These are phyloP conservation scores for Ilyonectria mors-panacis DNA, from an alignment of 2,329 filamentous ascomycete species.

Conservation along the genomic window DNA sequence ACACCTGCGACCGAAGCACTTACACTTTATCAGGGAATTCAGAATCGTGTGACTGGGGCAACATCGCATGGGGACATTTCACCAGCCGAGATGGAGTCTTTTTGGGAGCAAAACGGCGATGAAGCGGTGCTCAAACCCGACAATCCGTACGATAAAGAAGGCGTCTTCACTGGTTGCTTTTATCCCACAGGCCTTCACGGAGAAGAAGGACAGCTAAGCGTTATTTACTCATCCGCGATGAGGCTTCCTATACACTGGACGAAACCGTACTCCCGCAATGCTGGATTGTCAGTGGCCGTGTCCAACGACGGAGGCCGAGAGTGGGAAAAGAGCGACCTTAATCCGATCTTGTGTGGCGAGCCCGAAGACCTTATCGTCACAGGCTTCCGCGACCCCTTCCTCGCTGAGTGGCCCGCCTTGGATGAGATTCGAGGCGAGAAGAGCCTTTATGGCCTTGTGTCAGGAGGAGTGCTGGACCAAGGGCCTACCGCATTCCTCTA, in stretches of 20 bases:
- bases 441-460: slow-evolving; percentile 62
- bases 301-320: slow-evolving; percentile 55
- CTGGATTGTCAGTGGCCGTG: slow-evolving; percentile 57
- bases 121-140: slow-evolving; percentile 53
- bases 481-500: slow-evolving; percentile 65
- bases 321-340: slow-evolving; percentile 51
- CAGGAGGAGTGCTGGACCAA: slow-evolving; percentile 59
- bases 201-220: slow-evolving; percentile 51
- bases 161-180: slow-evolving; percentile 67
- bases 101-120: slow-evolving; percentile 59
- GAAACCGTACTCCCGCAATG: slow-evolving; percentile 58
- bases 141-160: slow-evolving; percentile 64
- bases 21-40: slow-evolving; percentile 52
- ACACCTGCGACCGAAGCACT: background rate
- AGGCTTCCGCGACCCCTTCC: slow-evolving; percentile 54
- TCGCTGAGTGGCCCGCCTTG: slow-evolving; percentile 49
- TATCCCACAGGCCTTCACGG: slow-evolving; percentile 64
- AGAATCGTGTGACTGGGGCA: slow-evolving; percentile 54
- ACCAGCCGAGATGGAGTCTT: slow-evolving; percentile 58
- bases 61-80: slow-evolving; percentile 66
- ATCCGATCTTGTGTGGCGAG: slow-evolving; percentile 51
- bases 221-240: slow-evolving; percentile 54
- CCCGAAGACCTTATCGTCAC: slow-evolving; percentile 48
- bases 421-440: slow-evolving; percentile 41
- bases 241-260: slow-evolving; percentile 55